phyloP scores from a whole-genome alignment of 345 rosid species.

The Ceriops tagal region DNA sequence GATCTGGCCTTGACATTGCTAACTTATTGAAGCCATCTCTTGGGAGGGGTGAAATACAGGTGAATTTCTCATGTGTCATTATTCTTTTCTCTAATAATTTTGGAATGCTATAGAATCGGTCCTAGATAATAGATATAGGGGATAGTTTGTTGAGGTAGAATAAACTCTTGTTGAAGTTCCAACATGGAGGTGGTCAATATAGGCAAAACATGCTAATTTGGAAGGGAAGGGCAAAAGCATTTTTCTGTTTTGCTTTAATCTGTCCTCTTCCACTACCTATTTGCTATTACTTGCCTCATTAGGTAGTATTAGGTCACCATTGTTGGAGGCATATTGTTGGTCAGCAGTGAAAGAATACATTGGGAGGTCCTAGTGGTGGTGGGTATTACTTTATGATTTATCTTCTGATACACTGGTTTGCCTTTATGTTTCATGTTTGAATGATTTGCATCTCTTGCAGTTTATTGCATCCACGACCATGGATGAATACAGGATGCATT shows the following conservation, averaged over 20 bases:
- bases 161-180: too few relatives aligned
- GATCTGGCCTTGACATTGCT: conserved; percentile 94
- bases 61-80: conserved; percentile 22
- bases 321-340: background rate
- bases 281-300: background rate
- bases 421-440: background rate
- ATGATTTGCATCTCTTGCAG: conserved; percentile 43
- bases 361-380: background rate
- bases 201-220: background rate
- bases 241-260: background rate
- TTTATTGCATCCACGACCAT: conserved; percentile 94
- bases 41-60: conserved; percentile 95
- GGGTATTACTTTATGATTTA: background rate
- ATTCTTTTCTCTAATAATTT: background rate
- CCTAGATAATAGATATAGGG: background rate
- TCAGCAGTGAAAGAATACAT: background rate
- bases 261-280: background rate
- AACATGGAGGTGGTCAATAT: background rate
- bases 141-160: too few relatives aligned
- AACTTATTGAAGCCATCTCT: conserved; percentile 92
- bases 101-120: background rate
- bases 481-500: conserved; percentile 75
- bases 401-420: background rate
- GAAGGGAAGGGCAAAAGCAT: background rate
- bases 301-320: background rate